A percentile compares a stretch with the other conserved stretches of the same genome.
Evolutionary conservation across 2,329 filamentous ascomycete species (phyloP).

Genomic region (Drechslerella stenobrocha): DNA sequence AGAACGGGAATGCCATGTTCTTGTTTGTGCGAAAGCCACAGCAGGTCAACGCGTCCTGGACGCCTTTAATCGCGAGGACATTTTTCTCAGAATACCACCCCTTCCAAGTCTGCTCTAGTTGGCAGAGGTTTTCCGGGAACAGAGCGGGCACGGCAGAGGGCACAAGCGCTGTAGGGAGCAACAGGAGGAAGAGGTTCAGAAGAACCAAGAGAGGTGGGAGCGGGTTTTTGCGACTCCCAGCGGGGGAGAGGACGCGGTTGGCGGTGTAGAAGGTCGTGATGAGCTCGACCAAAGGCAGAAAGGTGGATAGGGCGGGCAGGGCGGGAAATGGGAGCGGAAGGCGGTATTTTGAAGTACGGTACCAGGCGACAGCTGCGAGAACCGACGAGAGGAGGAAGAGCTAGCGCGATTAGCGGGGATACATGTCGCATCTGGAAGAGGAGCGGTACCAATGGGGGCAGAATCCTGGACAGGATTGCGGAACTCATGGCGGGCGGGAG

Average conservation of each 20-base stretch:
- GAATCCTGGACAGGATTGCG: background rate
- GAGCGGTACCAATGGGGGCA: background rate
- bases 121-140: background rate
- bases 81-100: constrained; percentile 21
- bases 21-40: constrained; percentile 17
- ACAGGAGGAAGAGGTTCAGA: constrained; percentile 3
- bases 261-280: background rate
- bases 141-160: background rate
- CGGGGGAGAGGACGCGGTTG: background rate
- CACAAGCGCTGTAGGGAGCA: background rate
- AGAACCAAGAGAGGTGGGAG: background rate
- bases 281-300: background rate
- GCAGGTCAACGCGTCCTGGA: constrained; percentile 24
- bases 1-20: constrained; percentile 31
- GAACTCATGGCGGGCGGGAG: background rate
- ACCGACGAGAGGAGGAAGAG: constrained; percentile 1
- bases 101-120: constrained; percentile 12
- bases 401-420: background rate
- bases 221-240: background rate
- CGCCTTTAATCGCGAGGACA: constrained; percentile 4
- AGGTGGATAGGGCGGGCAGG: background rate
- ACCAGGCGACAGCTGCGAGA: background rate
- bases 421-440: background rate
- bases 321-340: constrained; percentile 3
- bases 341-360: background rate